A percentile compares a stretch with the other conserved stretches of the same genome.
phyloP scores from a whole-genome alignment of 176 grass and related monocot genomes.

The Aegilops longissima region DNA sequence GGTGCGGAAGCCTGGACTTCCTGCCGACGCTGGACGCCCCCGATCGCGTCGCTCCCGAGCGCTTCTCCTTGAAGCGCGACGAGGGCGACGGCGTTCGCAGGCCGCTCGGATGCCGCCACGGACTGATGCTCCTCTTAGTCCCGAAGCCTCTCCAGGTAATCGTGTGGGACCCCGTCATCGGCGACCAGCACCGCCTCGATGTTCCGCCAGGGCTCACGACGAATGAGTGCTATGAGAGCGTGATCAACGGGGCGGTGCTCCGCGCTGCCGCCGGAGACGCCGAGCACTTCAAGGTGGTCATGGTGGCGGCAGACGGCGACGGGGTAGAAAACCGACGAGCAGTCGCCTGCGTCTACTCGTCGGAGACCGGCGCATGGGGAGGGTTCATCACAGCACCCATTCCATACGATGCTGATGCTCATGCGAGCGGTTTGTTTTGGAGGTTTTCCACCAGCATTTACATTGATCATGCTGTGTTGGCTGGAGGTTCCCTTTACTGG shows the following conservation, averaged over 20 bases:
- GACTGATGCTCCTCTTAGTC: too few relatives aligned
- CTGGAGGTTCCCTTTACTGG: background rate
- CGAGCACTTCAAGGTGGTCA: background rate
- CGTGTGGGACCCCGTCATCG: background rate
- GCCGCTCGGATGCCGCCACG: background rate
- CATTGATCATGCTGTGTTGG: background rate
- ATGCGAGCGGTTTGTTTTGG: background rate
- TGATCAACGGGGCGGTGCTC: background rate
- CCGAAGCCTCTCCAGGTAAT: background rate
- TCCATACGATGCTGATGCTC: background rate
- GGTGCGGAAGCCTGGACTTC: background rate
- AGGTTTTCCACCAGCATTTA: background rate
- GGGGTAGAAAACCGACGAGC: background rate
- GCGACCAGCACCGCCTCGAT: background rate
- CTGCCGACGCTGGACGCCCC: background rate
- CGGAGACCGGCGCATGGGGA: background rate
- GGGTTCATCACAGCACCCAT: background rate
- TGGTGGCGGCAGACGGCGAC: background rate
- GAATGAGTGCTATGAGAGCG: background rate
- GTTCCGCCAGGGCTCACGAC: background rate
- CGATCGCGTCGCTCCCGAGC: background rate
- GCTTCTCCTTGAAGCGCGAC: background rate
- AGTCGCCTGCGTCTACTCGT: background rate
- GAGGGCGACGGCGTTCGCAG: background rate
- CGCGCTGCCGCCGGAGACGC: background rate